These are phyloP conservation scores for Trichoderma pleuroti DNA, from an alignment of 2,329 filamentous ascomycete genomes.

Conservation along the genomic window DNA sequence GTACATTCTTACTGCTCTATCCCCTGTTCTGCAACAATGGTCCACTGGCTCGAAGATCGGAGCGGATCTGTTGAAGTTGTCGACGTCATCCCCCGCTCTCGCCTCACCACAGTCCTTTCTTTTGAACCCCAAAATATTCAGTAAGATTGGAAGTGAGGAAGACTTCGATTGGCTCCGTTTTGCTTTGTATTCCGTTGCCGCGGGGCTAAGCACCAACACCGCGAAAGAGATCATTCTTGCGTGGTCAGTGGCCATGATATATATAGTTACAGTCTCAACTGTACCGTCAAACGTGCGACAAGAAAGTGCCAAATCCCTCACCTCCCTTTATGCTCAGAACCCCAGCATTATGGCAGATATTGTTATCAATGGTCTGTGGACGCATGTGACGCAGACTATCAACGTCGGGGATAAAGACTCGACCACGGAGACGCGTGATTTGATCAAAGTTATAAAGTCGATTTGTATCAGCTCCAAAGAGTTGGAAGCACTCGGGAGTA, in stretches of 20 bases:
- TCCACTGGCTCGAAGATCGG: conserved; percentile 50
- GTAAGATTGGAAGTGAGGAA: conserved; percentile 69
- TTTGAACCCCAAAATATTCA: conserved; percentile 78
- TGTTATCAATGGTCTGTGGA: conserved; percentile 73
- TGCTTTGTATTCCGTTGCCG: conserved; percentile 62
- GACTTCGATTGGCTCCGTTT: conserved; percentile 75
- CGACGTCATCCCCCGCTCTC: conserved; percentile 62
- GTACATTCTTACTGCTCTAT: conserved; percentile 68
- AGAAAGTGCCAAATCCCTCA: conserved; percentile 59
- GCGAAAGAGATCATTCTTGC: conserved; percentile 53
- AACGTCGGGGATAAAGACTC: conserved; percentile 73
- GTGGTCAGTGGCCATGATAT: conserved; percentile 87
- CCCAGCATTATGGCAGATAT: conserved; percentile 58
- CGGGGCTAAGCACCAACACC: conserved; percentile 49
- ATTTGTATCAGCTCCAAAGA: conserved; percentile 61
- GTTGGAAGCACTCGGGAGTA: conserved; percentile 39
- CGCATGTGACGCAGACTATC: conserved; percentile 63
- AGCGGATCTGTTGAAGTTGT: conserved; percentile 51
- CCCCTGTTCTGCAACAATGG: conserved; percentile 50
- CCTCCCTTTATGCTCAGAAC: conserved; percentile 59
- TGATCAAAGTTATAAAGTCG: conserved; percentile 59
- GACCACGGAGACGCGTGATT: conserved; percentile 60
- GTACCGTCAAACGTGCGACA: conserved; percentile 62
- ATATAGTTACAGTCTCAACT: conserved; percentile 62
- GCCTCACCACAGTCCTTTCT: conserved; percentile 86